Evolutionary conservation across 208 protist genomes (phyloP).

Genomic region (Angomonas deanei): DNA sequence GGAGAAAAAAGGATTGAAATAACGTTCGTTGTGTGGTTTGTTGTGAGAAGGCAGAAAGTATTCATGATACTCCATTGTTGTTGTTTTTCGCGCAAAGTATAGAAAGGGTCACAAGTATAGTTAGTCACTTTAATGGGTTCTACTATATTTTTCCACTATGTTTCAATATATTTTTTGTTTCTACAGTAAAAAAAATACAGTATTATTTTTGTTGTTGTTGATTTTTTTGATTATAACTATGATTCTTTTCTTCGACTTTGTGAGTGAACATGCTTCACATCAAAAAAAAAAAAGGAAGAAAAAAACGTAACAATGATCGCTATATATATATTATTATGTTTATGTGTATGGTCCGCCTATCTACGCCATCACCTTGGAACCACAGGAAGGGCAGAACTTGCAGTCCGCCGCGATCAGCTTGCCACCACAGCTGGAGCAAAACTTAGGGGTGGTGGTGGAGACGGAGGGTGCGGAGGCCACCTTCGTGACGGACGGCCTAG

Average conservation of each 20-base stretch:
- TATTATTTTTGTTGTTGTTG: too few species aligned
- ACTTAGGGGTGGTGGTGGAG: constrained; percentile 14
- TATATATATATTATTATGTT: too few species aligned
- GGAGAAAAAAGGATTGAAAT: background rate
- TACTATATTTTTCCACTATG: too few species aligned
- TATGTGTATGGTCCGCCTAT: background rate
- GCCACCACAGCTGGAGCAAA: constrained; percentile 64
- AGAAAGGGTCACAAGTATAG: too few species aligned
- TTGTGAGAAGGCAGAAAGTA: background rate
- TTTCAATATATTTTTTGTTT: too few species aligned
- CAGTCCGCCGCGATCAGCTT: constrained; percentile 20
- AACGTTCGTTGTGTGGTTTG: background rate
- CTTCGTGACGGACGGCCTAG: background rate
- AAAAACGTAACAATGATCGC: too few species aligned
- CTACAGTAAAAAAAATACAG: too few species aligned
- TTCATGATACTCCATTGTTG: background rate
- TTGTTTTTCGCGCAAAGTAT: too few species aligned
- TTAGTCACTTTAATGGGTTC: too few species aligned
- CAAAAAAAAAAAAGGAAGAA: too few species aligned
- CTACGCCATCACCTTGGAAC: constrained; percentile 30
- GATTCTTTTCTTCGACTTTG: too few species aligned
- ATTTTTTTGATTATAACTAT: too few species aligned
- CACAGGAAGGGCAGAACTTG: constrained; percentile 65
- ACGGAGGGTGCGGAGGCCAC: background rate
- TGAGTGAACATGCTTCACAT: background rate